These are phyloP conservation scores for Pilatotrama ljubarskyi DNA, from an alignment of 768 basidiomycete genomes.

Conservation along the genomic window DNA sequence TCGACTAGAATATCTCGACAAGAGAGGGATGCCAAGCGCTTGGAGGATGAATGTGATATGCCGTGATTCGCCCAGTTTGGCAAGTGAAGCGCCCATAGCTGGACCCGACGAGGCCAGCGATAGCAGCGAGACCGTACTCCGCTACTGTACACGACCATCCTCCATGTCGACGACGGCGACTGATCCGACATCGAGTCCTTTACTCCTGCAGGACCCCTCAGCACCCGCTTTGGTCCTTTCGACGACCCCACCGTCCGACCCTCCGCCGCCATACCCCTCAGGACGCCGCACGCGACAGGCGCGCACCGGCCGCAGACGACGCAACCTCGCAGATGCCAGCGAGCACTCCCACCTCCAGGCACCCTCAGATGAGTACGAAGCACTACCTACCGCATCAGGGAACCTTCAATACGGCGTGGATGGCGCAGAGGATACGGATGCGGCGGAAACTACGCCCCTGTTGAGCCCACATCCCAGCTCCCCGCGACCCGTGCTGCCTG, in stretches of 20 bases:
- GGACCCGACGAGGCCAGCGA: conserved; percentile 7
- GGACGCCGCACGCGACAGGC: conserved; percentile 43
- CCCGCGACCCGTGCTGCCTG: conserved; percentile 22
- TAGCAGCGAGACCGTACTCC: background rate
- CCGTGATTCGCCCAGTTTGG: background rate
- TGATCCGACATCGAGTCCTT: background rate
- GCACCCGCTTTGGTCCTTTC: conserved; percentile 20
- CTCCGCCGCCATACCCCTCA: conserved; percentile 73
- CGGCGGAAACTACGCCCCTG: conserved; percentile 52
- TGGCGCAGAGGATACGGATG: conserved; percentile 28
- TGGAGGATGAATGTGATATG: conserved; percentile 5
- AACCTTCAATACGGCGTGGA: conserved; percentile 18
- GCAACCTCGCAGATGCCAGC: conserved; percentile 30
- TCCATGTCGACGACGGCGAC: conserved; percentile 16
- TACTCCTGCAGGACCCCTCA: conserved; percentile 9
- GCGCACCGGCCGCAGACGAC: conserved; percentile 33
- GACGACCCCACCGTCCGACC: conserved; percentile 43
- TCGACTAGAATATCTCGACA: too few species aligned
- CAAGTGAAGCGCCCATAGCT: background rate
- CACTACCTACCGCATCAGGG: conserved; percentile 24
- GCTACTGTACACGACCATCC: background rate
- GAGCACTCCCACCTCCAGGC: conserved; percentile 32
- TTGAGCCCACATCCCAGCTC: conserved; percentile 30
- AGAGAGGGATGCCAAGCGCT: background rate
- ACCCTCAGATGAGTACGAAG: conserved; percentile 24